Conservation (phyloP, 768 basidiomycete genomes). For the Suillus americanus region DNA sequence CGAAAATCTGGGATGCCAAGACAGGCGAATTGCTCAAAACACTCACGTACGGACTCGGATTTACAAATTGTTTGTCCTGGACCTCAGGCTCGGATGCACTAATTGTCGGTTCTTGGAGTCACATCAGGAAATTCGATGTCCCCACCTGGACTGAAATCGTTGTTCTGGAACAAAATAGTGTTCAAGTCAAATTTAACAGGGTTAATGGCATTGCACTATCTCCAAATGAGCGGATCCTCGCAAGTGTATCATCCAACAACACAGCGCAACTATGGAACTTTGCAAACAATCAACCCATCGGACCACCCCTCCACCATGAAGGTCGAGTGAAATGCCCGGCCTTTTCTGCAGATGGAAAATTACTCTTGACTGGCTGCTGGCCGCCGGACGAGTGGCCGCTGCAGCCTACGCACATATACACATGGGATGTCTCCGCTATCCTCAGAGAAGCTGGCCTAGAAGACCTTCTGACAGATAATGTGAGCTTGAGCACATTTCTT, state of each 20-base stretch:
- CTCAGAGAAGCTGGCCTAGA: background rate
- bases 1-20: background rate
- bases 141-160: background rate
- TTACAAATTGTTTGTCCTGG: background rate
- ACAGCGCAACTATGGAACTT: background rate
- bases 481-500: background rate
- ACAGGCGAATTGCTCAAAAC: background rate
- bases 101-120: accelerated
- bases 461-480: background rate
- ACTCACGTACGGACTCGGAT: background rate
- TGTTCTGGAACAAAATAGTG: too few relatives aligned
- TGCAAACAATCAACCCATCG: background rate
- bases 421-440: background rate
- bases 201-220: background rate
- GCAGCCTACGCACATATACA: too few relatives aligned
- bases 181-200: too few relatives aligned
- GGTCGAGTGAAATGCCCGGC: background rate
- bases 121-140: background rate
- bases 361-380: background rate
- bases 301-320: background rate
- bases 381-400: too few relatives aligned
- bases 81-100: background rate
- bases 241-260: background rate
- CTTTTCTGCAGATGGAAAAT: background rate
- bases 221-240: background rate